Conservation (phyloP, 2,329 filamentous ascomycete genomes). For the Aspergillus neoniger region DNA sequence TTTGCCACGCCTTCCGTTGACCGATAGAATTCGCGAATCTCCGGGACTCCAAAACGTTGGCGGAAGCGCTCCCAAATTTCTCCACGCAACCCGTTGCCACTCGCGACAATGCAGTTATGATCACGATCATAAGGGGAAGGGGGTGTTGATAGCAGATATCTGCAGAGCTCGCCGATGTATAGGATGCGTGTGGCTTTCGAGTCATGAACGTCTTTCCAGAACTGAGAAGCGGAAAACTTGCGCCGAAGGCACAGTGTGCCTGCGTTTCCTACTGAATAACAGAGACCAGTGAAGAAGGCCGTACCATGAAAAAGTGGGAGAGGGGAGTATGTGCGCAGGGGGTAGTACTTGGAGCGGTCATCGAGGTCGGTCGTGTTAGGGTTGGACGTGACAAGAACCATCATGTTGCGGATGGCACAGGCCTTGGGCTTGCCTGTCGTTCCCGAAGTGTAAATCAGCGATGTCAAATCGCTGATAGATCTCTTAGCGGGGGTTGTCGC, state of each 20-base stretch:
- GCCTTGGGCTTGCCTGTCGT: constrained; percentile 53
- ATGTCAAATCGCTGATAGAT: constrained; percentile 37
- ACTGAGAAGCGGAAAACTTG: constrained; percentile 50
- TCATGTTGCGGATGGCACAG: constrained; percentile 44
- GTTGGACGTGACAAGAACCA: constrained; percentile 41
- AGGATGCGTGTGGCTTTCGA: constrained; percentile 47
- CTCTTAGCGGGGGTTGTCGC: constrained; percentile 35
- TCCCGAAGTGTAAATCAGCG: constrained; percentile 52
- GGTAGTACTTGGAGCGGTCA: constrained; percentile 45
- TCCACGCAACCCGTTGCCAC: constrained; percentile 51
- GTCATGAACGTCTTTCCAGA: constrained; percentile 50
- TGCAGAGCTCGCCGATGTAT: constrained; percentile 53
- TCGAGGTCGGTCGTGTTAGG: constrained; percentile 39
- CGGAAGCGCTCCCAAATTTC: constrained; percentile 54
- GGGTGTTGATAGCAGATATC: constrained; percentile 50
- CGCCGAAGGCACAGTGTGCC: constrained; percentile 48
- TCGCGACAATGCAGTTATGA: constrained; percentile 48
- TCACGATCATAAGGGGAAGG: constrained; percentile 48
- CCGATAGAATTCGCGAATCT: constrained; percentile 53
- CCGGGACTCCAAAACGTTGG: constrained; percentile 45
- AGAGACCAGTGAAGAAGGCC: constrained; percentile 49
- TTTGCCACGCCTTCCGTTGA: constrained; percentile 51
- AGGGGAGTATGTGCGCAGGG: constrained; percentile 50
- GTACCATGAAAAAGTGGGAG: constrained; percentile 55
- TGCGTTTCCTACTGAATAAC: constrained; percentile 42